phyloP scores from a whole-genome alignment of 345 rosid species.

The Crucihimalaya himalaica region DNA sequence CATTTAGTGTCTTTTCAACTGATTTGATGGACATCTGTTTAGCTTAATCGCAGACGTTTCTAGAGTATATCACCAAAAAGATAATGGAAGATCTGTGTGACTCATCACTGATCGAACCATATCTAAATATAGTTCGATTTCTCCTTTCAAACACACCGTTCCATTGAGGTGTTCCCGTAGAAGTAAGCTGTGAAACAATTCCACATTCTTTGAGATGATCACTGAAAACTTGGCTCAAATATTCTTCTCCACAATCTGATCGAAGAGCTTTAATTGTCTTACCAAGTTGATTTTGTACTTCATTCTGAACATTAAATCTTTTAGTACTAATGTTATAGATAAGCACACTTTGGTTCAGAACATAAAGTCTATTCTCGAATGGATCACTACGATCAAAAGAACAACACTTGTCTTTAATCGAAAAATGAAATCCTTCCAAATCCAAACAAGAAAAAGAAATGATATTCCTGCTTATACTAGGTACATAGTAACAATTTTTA shows the following conservation, averaged over 20 bases:
- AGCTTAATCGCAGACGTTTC: background rate
- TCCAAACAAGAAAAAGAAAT: no score
- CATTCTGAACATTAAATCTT: background rate
- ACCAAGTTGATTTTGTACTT: background rate
- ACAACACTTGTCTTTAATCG: no score
- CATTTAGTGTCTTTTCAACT: background rate
- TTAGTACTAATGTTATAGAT: background rate
- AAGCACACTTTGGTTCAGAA: background rate
- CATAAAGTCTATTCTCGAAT: background rate
- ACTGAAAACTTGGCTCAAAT: background rate
- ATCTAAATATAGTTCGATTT: background rate
- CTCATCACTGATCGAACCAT: background rate
- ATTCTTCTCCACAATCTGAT: background rate
- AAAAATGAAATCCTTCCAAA: no score
- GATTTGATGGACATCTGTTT: background rate
- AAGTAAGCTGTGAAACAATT: background rate
- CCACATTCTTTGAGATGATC: background rate
- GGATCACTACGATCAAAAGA: background rate
- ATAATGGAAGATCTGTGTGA: background rate
- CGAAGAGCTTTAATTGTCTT: no score
- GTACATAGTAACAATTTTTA: no score
- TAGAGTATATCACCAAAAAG: background rate
- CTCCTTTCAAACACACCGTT: constrained; percentile 10
- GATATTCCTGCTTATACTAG: no score
- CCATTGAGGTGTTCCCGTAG: background rate